Evolutionary conservation across 176 grass and related monocot genomes (phyloP).

Genomic region (Cenchrus fungigraminus): DNA sequence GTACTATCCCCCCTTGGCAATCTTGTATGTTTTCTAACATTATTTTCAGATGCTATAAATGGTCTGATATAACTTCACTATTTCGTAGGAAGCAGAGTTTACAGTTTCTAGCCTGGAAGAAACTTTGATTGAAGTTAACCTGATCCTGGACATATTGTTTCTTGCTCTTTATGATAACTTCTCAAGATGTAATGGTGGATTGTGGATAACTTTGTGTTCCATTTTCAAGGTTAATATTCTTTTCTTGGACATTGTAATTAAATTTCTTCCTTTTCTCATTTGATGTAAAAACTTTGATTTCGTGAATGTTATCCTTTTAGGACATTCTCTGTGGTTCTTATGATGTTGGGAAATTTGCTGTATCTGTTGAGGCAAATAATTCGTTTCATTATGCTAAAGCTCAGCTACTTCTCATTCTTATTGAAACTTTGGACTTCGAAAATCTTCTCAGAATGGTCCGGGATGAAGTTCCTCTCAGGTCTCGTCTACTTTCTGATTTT

Average conservation of each 20-base stretch:
- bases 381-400: slow-evolving; percentile 83
- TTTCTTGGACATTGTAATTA: background rate
- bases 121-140: slow-evolving; percentile 84
- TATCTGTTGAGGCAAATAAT: slow-evolving; percentile 75
- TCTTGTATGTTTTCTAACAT: slow-evolving; percentile 13
- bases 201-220: slow-evolving; percentile 79
- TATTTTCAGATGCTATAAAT: slow-evolving; percentile 14
- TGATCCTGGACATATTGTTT: slow-evolving; percentile 89
- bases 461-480: slow-evolving; percentile 89
- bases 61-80: slow-evolving; percentile 14
- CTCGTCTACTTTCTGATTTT: slow-evolving; percentile 33
- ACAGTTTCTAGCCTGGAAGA: slow-evolving; percentile 85
- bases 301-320: slow-evolving; percentile 49
- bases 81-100: slow-evolving; percentile 70
- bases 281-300: slow-evolving; percentile 38
- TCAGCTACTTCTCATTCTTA: slow-evolving; percentile 82
- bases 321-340: slow-evolving; percentile 75
- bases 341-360: slow-evolving; percentile 72
- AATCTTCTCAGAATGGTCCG: slow-evolving; percentile 77
- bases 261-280: slow-evolving; percentile 2
- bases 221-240: slow-evolving; percentile 69
- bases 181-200: slow-evolving; percentile 59
- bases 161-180: slow-evolving; percentile 87
- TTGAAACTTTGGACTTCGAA: slow-evolving; percentile 92
- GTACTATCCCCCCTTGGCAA: background rate